Percentiles rank a stretch among this genome's conserved stretches.
phyloP scores from a whole-genome alignment of 495 filamentous ascomycete species.

The Jackrogersella minutella region DNA sequence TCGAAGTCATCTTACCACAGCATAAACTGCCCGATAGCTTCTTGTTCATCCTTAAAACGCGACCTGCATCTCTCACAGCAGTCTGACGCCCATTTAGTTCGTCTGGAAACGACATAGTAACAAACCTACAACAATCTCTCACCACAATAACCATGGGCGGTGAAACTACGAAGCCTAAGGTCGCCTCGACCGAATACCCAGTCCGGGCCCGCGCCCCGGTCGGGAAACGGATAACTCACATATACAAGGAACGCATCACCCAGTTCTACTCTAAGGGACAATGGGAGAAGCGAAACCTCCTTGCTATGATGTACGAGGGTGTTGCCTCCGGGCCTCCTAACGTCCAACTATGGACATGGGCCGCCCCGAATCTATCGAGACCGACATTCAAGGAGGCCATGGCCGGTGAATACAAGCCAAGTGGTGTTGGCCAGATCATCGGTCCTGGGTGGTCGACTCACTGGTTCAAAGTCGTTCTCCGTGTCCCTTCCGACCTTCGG shows the following conservation, averaged over 20 bases:
- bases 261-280: conserved; percentile 84
- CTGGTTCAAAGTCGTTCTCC: conserved; percentile 88
- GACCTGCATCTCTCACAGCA: background rate
- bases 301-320: conserved; percentile 79
- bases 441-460: conserved; percentile 99
- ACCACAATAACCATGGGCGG: conserved; percentile 47
- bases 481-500: conserved; percentile 73
- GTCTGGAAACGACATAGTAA: conserved; percentile 3
- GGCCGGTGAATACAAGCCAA: conserved; percentile 77
- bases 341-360: conserved; percentile 88
- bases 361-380: conserved; percentile 76
- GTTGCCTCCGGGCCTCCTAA: conserved; percentile 73
- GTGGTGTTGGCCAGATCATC: conserved; percentile 78
- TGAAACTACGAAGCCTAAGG: conserved; percentile 46
- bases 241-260: conserved; percentile 85
- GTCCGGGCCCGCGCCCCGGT: conserved; percentile 57
- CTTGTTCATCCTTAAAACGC: background rate
- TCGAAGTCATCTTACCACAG: conserved; percentile 6
- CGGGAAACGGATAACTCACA: conserved; percentile 84
- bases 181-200: conserved; percentile 54
- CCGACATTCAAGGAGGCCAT: conserved; percentile 92
- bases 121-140: background rate
- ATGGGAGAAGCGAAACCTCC: conserved; percentile 80
- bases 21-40: background rate
- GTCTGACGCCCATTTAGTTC: conserved; percentile 10